phyloP scores from a whole-genome alignment of 306 rosid species.

The Cucurbita maxima region DNA sequence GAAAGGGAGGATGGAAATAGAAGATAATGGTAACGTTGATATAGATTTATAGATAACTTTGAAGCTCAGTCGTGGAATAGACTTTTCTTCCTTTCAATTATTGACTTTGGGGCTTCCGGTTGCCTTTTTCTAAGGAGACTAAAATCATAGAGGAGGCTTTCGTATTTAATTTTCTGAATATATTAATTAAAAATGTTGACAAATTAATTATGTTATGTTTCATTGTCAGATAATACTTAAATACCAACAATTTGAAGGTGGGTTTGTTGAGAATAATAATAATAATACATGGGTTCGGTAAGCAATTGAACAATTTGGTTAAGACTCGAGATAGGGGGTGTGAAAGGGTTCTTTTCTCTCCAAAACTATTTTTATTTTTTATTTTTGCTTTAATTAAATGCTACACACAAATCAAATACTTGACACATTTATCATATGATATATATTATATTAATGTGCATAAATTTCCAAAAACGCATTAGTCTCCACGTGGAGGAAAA shows the following conservation, averaged over 20 bases:
- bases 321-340: neutral
- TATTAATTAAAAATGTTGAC: neutral
- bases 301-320: neutral
- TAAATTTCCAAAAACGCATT: neutral
- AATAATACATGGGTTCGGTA: neutral
- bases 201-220: neutral
- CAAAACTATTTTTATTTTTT: too few species aligned
- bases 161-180: neutral
- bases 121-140: neutral
- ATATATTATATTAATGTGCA: neutral
- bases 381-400: neutral
- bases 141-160: neutral
- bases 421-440: neutral
- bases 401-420: neutral
- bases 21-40: neutral
- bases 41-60: neutral
- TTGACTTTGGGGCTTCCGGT: neutral
- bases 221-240: neutral
- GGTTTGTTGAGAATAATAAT: neutral
- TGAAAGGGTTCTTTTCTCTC: neutral
- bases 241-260: neutral
- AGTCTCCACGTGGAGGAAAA: neutral
- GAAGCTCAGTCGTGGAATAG: neutral
- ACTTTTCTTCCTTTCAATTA: neutral
- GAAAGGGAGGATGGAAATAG: neutral